Base-by-base conservation (phyloP, 2,329 filamentous ascomycete species). In the Chalaropsis ovoidea region DNA sequence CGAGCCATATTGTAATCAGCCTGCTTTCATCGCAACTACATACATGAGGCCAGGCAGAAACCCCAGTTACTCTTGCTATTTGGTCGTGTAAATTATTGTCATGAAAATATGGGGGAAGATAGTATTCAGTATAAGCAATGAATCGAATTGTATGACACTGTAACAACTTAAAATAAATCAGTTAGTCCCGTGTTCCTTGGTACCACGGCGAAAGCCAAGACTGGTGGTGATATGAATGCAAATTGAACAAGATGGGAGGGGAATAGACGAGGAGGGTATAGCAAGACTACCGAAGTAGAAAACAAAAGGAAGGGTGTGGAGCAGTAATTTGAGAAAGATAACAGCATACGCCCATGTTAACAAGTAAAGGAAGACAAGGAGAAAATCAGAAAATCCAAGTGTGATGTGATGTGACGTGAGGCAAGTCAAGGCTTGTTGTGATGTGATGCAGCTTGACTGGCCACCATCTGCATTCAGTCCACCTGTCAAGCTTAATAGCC, bases 401-500 rank as follows among this genome's bases (percentile, higher is more conserved):
- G 13, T 47, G 27, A 41, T 10, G 22, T 47, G 47, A 52, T 39
- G 35, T 39, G 35, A 39, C 4, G 4, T 52, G 47, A 24, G 15
- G 47, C 11, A 27, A 52, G 47, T 15, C 47, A 8, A 8, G 19
- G 19, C 8, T 24, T 24, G 19, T 49, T 24, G 11, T n/a, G 31
- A 2, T 31, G 31, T 52, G 47, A 27, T 52, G 22, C 15, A 52
- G 47, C 10, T 1, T 24, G 22, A 52, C 15, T 17, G 22, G 47
- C 11, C 6, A 24, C 24, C 47, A 52, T 24, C 24, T 24, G 47
- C 47, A 15, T 52, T 24, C 47, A 22, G 19, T 7, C 11, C 22
- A 27, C 10, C 35, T 8, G 17, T 22, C 10, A 61, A 52, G 13
- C 47, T 41, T 62, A 67, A 70, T 79, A 83, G 43, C 82, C 82